Conservation (phyloP, 164 flowering plant species). For the Macadamia tetraphylla region DNA sequence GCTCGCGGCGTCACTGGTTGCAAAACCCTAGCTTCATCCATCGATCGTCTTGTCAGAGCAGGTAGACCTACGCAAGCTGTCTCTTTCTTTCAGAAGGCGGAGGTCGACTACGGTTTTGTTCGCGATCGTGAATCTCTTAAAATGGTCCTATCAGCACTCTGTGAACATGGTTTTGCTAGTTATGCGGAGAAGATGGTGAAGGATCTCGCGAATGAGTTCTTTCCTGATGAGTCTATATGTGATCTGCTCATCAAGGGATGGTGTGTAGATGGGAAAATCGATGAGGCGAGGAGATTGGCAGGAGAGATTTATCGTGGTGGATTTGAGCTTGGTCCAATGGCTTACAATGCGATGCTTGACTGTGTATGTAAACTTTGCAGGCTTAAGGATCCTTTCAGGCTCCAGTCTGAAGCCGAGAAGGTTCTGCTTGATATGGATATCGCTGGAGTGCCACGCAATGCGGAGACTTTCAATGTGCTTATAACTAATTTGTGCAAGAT, state of each 20-base stretch:
- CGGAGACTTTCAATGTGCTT: constrained; percentile 81
- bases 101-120: constrained; percentile 60
- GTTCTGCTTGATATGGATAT: constrained; percentile 77
- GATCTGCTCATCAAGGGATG: constrained; percentile 78
- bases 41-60: constrained; percentile 68
- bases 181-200: constrained; percentile 90
- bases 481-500: constrained; percentile 74
- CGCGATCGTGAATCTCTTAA: constrained; percentile 43
- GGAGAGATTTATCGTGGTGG: constrained; percentile 91
- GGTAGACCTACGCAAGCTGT: constrained; percentile 63
- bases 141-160: constrained; percentile 53
- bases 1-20: constrained; percentile 38
- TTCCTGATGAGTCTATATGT: constrained; percentile 72
- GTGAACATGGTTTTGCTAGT: constrained; percentile 62
- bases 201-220: constrained; percentile 60
- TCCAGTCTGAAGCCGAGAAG: constrained; percentile 59
- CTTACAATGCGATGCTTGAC: constrained; percentile 78
- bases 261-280: constrained; percentile 86
- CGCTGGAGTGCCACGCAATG: constrained; percentile 76
- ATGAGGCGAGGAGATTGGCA: constrained; percentile 68
- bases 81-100: constrained; percentile 70
- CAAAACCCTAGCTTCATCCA: constrained; percentile 30
- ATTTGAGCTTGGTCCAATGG: constrained; percentile 60
- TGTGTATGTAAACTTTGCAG: constrained; percentile 88
- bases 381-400: constrained; percentile 68